Evolutionary conservation across 2,329 filamentous ascomycete species (phyloP).

Genomic region (Sporothrix inflata): DNA sequence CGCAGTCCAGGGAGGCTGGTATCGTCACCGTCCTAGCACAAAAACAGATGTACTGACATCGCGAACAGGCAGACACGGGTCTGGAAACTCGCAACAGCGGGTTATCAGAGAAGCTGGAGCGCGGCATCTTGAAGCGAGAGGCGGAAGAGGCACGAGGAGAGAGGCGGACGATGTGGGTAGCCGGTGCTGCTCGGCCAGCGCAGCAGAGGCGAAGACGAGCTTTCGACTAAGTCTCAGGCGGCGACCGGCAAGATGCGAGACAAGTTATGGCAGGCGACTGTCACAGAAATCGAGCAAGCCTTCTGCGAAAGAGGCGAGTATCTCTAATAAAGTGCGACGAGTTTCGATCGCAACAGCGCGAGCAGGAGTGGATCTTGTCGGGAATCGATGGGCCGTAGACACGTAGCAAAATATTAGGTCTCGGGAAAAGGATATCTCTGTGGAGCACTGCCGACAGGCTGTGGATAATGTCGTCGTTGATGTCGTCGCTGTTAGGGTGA

Average conservation of each 20-base stretch:
- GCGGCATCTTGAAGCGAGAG: slow-evolving; percentile 41
- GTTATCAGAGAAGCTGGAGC: slow-evolving; percentile 50
- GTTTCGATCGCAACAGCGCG: background rate
- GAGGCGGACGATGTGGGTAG: background rate
- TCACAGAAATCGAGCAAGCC: background rate
- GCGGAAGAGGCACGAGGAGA: background rate
- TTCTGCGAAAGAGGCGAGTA: background rate
- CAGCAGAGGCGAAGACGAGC: background rate
- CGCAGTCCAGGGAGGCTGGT: no score
- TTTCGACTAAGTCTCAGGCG: background rate
- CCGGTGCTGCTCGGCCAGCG: slow-evolving; percentile 20
- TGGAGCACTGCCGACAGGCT: no score
- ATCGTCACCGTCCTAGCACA: background rate
- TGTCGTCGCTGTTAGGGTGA: background rate
- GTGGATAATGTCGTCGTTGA: background rate
- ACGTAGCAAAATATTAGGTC: background rate
- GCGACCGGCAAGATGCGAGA: background rate
- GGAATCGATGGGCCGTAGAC: background rate
- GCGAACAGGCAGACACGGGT: slow-evolving; percentile 77
- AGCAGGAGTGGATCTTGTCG: background rate
- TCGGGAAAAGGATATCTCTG: background rate
- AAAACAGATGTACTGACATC: slow-evolving; percentile 56
- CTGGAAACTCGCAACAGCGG: slow-evolving; percentile 73
- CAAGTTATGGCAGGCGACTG: no score
- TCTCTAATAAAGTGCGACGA: background rate